Conservation (phyloP, 2,329 filamentous ascomycete species). For the Orbilia brochopaga region DNA sequence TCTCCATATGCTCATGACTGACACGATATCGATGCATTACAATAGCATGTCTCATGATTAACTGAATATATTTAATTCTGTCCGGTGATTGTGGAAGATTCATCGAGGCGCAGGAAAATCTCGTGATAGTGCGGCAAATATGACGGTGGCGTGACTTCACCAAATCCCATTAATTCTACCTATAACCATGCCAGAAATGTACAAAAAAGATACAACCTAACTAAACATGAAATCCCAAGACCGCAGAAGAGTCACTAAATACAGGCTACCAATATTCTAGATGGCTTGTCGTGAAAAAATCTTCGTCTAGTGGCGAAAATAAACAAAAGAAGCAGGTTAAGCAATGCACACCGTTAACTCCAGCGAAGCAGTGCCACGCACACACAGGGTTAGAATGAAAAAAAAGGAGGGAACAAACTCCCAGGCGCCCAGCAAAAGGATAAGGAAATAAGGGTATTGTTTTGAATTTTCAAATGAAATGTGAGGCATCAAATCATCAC, state of each 20-base stretch:
- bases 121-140: background rate
- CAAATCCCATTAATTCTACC: background rate
- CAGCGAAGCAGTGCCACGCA: conserved; percentile 10
- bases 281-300: background rate
- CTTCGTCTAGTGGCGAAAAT: background rate
- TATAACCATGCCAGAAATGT: background rate
- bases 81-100: too few species aligned
- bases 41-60: too few species aligned
- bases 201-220: background rate
- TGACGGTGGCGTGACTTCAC: background rate
- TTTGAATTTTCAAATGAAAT: conserved; percentile 7
- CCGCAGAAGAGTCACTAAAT: background rate
- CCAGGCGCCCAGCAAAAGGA: conserved; percentile 29
- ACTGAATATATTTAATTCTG: too few species aligned
- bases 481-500: conserved; percentile 15
- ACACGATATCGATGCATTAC: too few species aligned
- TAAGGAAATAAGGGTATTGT: conserved; percentile 34
- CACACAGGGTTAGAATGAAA: conserved; percentile 8
- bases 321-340: conserved; percentile 14
- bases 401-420: conserved; percentile 10
- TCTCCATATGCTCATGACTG: too few species aligned
- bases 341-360: conserved; percentile 20
- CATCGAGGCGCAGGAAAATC: background rate
- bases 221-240: too few species aligned
- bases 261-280: conserved; percentile 23